A percentile compares a stretch with the other conserved stretches of the same genome.
Conservation (phyloP, 2,329 filamentous ascomycete species). For the Madurella fahalii region DNA sequence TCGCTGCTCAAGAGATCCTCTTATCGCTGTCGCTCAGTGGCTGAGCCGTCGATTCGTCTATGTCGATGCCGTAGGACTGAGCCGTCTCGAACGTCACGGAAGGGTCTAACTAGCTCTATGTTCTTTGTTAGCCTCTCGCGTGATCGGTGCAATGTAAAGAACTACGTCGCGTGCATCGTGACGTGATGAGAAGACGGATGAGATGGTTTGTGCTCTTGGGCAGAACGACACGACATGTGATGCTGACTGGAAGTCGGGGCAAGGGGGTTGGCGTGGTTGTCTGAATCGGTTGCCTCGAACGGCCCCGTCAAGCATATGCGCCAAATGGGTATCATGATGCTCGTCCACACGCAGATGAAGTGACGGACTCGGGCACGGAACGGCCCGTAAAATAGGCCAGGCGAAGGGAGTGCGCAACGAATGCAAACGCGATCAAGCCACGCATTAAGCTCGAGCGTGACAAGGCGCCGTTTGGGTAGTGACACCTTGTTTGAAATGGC, state of each 20-base stretch:
- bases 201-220: slow-evolving; percentile 1
- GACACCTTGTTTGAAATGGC: background rate
- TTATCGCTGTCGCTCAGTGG: background rate
- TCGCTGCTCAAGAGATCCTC: background rate
- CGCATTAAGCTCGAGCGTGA: background rate
- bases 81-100: background rate
- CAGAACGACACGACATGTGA: too few species aligned
- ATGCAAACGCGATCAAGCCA: background rate
- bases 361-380: background rate
- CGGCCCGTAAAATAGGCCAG: background rate
- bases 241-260: too few species aligned
- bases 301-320: background rate
- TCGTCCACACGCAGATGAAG: background rate
- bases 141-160: background rate
- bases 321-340: background rate
- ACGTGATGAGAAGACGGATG: background rate
- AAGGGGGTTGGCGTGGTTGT: background rate
- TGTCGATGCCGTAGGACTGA: background rate
- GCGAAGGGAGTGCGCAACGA: background rate
- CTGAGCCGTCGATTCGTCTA: background rate
- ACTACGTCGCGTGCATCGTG: background rate
- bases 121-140: background rate
- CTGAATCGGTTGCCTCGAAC: background rate
- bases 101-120: background rate
- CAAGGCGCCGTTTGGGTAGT: background rate